Conservation (phyloP, 768 basidiomycete genomes). For the Pholiota microspora region DNA sequence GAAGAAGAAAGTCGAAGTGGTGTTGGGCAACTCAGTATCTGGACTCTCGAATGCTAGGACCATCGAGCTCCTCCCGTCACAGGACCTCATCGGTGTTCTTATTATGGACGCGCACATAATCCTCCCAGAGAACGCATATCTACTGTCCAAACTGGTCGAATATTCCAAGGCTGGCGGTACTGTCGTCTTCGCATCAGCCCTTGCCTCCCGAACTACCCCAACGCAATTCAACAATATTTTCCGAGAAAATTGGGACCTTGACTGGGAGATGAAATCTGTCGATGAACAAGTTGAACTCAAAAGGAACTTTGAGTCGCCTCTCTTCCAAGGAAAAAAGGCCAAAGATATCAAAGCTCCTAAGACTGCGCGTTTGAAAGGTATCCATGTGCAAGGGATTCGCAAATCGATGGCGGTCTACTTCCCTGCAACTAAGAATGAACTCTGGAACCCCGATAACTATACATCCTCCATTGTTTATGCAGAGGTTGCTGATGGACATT, state of each 20-base stretch:
- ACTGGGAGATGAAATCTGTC: constrained; percentile 26
- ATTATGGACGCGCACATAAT: constrained; percentile 32
- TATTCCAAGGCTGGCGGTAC: constrained; percentile 36
- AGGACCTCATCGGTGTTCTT: constrained; percentile 32
- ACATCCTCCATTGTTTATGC: constrained; percentile 24
- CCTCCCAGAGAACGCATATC: constrained; percentile 18
- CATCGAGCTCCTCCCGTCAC: constrained; percentile 25
- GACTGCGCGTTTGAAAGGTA: constrained; percentile 21
- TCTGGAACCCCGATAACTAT: constrained; percentile 20
- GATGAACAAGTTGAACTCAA: neutral
- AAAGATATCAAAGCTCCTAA: constrained; percentile 17
- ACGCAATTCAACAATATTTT: constrained; percentile 23
- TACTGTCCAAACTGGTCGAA: constrained; percentile 28
- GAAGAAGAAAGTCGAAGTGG: constrained; percentile 18
- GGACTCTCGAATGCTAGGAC: constrained; percentile 22
- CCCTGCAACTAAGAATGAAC: constrained; percentile 6
- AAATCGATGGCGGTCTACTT: constrained; percentile 16
- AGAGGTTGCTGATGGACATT: constrained; percentile 31
- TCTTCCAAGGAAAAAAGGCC: constrained; percentile 11
- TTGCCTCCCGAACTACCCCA: constrained; percentile 17
- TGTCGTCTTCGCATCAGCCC: constrained; percentile 30
- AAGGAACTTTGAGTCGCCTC: constrained; percentile 11
- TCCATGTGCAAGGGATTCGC: constrained; percentile 24
- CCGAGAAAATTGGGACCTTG: constrained; percentile 28
- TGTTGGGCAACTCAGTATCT: neutral